These are phyloP conservation scores for Suhomyces taliae DNA, from an alignment of 1,139 yeast species.

Conservation along the genomic window DNA sequence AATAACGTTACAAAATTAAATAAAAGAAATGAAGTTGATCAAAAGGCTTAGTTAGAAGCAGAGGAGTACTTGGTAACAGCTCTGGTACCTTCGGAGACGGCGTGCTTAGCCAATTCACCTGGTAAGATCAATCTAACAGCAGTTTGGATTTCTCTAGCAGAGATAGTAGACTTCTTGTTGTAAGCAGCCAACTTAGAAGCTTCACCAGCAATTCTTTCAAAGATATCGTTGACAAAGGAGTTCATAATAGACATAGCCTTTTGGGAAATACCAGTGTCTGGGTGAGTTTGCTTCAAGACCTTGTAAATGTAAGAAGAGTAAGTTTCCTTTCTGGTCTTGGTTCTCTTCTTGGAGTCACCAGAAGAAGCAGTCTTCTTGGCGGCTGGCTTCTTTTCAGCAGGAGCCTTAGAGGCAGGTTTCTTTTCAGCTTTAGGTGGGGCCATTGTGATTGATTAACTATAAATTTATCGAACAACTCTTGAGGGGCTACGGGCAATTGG, in stretches of 20 bases:
- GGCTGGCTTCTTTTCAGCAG: constrained; percentile 94
- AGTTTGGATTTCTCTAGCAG: constrained; percentile 99
- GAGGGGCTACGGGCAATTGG: constrained; percentile 5
- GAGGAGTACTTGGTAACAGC: constrained; percentile 99
- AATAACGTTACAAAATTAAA: constrained; percentile 17
- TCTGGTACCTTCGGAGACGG: constrained; percentile 99
- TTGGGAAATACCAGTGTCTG: constrained; percentile 99
- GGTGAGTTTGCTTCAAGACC: constrained; percentile 98
- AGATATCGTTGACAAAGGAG: constrained; percentile 96
- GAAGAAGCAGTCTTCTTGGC: constrained; percentile 88
- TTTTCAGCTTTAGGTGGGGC: constrained; percentile 93
- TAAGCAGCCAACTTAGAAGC: constrained; percentile 99
- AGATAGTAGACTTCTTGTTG: constrained; percentile 98
- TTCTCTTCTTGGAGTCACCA: constrained; percentile 87
- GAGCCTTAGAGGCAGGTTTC: constrained; percentile 99
- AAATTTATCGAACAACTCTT: background rate
- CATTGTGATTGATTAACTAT: constrained; percentile 48
- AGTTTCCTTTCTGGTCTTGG: constrained; percentile 98
- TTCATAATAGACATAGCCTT: constrained; percentile 99
- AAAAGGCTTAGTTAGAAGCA: constrained; percentile 50
- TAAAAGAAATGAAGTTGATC: constrained; percentile 13
- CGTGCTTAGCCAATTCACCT: constrained; percentile 99
- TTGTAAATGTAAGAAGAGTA: constrained; percentile 98
- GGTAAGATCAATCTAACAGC: constrained; percentile 99
- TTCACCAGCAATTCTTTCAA: constrained; percentile 94